A percentile compares a stretch with the other conserved stretches of the same genome.
phyloP scores from a whole-genome alignment of 306 rosid species.

The Dicorynia guianensis region DNA sequence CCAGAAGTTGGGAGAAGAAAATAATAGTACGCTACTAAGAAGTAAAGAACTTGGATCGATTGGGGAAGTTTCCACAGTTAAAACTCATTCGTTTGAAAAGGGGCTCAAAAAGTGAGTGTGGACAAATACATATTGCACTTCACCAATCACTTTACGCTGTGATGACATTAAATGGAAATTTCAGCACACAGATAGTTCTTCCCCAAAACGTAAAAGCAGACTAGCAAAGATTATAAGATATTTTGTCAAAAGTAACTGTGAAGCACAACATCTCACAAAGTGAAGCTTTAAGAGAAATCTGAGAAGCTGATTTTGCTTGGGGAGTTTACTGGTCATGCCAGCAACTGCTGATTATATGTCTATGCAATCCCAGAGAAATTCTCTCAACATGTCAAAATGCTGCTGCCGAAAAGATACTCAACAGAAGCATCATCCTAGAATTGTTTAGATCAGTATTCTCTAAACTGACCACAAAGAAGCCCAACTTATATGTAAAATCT shows the following conservation, averaged over 20 bases:
- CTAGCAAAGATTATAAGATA: background rate
- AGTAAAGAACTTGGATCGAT: conserved; percentile 2
- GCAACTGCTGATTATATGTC: background rate
- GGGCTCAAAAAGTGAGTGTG: background rate
- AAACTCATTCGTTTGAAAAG: conserved; percentile 8
- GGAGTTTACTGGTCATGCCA: background rate
- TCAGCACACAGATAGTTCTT: background rate
- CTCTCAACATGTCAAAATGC: background rate
- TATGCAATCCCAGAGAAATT: background rate
- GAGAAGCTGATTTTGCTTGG: background rate
- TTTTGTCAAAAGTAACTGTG: background rate
- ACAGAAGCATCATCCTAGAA: background rate
- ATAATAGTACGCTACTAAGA: background rate
- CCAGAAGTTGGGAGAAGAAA: background rate
- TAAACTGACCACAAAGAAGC: background rate
- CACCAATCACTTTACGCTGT: background rate
- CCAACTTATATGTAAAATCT: too few species aligned
- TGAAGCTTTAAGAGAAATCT: background rate
- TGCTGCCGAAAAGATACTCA: background rate
- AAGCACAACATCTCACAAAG: background rate
- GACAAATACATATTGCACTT: background rate
- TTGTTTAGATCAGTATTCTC: background rate
- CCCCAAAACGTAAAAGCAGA: background rate
- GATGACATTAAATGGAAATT: background rate
- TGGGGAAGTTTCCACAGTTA: conserved; percentile 44